phyloP scores from a whole-genome alignment of 345 rosid genomes.

The Jatropha curcas region DNA sequence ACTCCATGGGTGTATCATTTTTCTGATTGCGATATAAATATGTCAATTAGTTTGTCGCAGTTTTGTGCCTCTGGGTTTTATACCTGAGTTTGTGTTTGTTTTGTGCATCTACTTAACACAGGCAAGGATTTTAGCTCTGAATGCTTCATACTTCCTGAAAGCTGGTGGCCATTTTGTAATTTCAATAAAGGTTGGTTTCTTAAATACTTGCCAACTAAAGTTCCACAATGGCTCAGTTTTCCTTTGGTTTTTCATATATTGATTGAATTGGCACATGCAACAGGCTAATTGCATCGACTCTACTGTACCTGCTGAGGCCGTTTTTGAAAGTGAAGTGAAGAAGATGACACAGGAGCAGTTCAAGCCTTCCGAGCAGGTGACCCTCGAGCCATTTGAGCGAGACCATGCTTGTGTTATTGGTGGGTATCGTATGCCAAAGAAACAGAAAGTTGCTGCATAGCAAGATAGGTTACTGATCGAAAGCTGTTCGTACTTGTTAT shows the following conservation, averaged over 20 bases:
- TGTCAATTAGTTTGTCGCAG: too few species aligned
- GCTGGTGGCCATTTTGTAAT: conserved; percentile 97
- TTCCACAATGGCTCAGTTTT: neutral
- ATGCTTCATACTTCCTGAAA: conserved; percentile 80
- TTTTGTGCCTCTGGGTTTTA: neutral
- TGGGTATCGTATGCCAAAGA: conserved; percentile 82
- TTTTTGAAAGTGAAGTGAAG: conserved; percentile 83
- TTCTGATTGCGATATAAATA: neutral
- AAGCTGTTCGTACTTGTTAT: neutral
- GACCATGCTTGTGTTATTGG: conserved; percentile 98
- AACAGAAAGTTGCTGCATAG: conserved; percentile 51
- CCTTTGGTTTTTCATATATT: neutral
- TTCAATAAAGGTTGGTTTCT: conserved; percentile 80
- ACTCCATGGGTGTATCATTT: neutral
- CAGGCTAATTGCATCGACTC: conserved; percentile 97
- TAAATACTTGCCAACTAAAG: neutral
- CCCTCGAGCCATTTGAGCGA: conserved; percentile 92
- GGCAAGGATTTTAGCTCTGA: conserved; percentile 92
- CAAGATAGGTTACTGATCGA: neutral
- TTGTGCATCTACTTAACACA: conserved; percentile 40
- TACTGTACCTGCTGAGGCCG: conserved; percentile 82
- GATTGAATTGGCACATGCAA: neutral
- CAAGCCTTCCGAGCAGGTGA: conserved; percentile 86
- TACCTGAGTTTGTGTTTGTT: neutral
- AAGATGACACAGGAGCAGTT: conserved; percentile 82